Percentiles rank a stretch among this genome's conserved stretches.
phyloP scores from a whole-genome alignment of 1,139 yeast species.

The Hansenula sp. region DNA sequence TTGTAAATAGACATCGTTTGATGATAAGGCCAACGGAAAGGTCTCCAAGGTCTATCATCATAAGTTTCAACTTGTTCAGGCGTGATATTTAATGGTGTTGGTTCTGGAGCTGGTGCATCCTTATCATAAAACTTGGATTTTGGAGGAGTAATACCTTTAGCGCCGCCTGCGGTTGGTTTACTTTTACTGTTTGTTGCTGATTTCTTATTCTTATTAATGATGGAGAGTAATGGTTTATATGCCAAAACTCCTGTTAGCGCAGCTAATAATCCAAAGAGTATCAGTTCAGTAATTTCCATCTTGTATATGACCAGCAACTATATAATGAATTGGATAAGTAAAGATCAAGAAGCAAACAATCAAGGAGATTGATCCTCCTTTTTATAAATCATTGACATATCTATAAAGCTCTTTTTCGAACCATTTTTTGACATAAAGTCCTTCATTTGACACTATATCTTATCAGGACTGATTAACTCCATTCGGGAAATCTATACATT shows the following conservation, averaged over 20 bases:
- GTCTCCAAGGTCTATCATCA: constrained; percentile 80
- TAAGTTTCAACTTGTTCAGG: constrained; percentile 63
- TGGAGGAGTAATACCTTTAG: constrained; percentile 10
- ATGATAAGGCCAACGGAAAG: constrained; percentile 77
- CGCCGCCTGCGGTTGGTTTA: not conserved
- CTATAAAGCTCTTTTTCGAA: too few relatives aligned
- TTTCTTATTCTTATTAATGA: not conserved
- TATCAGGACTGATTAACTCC: too few relatives aligned
- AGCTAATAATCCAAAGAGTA: not conserved
- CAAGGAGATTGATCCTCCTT: too few relatives aligned
- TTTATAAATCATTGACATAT: too few relatives aligned
- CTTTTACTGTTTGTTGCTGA: not conserved
- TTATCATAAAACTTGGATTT: constrained; percentile 22
- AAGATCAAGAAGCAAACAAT: too few relatives aligned
- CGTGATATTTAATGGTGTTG: constrained; percentile 59
- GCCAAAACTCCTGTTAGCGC: not conserved
- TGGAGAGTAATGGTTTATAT: not conserved
- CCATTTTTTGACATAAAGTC: too few relatives aligned
- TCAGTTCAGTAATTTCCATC: not conserved
- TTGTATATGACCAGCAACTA: not conserved
- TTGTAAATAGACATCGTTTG: constrained; percentile 76
- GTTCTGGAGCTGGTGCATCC: constrained; percentile 39
- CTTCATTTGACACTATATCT: too few relatives aligned
- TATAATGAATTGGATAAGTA: too few relatives aligned
- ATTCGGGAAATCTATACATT: too few relatives aligned